Conservation (phyloP, 768 basidiomycete genomes). For the Boletellus sp. region DNA sequence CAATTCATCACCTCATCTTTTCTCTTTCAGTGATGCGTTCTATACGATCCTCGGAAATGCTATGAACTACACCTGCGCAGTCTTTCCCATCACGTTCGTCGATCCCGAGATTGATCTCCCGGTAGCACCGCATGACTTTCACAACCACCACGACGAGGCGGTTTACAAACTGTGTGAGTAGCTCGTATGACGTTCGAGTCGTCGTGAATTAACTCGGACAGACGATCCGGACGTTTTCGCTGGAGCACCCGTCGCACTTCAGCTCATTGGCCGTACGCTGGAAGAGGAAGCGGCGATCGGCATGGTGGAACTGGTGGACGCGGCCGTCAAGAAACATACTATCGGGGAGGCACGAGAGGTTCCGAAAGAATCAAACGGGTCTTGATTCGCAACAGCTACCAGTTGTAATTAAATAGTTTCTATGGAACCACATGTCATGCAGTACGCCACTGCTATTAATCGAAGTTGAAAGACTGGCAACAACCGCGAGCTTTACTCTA, state of each 20-base stretch:
- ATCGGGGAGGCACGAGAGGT: not conserved
- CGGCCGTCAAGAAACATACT: constrained; percentile 29
- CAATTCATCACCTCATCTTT: constrained; percentile 13
- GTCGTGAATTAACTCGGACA: constrained; percentile 14
- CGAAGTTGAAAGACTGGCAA: no score
- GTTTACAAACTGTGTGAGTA: constrained; percentile 45
- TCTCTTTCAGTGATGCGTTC: constrained; percentile 31
- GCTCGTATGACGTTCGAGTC: not conserved
- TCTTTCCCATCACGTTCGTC: constrained; percentile 48
- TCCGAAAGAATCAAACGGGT: not conserved
- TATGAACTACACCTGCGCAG: constrained; percentile 41
- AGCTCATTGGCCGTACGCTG: constrained; percentile 43
- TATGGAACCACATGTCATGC: no score
- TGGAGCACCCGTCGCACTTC: constrained; percentile 45
- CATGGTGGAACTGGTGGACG: constrained; percentile 44
- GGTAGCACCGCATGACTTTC: constrained; percentile 36
- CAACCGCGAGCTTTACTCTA: no score
- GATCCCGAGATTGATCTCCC: constrained; percentile 39
- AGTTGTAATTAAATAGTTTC: no score
- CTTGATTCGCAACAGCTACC: not conserved
- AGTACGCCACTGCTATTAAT: no score
- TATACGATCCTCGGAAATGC: constrained; percentile 48
- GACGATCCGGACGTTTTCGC: constrained; percentile 45
- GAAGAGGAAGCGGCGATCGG: constrained; percentile 53
- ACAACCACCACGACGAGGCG: constrained; percentile 40